Evolutionary conservation across 225 moss, liverwort and hornwort genomes (phyloP).

Genomic region (Asterella californica): DNA sequence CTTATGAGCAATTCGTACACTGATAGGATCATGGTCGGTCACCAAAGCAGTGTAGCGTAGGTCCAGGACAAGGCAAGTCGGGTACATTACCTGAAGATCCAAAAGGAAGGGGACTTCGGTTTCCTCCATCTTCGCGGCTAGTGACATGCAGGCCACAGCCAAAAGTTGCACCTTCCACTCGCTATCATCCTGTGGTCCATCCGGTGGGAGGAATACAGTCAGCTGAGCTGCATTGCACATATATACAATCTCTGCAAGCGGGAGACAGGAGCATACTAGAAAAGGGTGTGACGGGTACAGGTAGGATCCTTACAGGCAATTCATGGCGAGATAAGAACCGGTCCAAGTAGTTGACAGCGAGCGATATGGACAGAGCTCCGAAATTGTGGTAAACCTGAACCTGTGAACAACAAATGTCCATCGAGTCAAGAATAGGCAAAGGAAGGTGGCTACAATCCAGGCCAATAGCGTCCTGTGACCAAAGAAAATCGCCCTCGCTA

Average conservation of each 20-base stretch:
- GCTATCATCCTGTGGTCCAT: conserved; percentile 48
- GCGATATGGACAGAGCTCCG: conserved; percentile 63
- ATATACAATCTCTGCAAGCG: not conserved
- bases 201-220: not conserved
- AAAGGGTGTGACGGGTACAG: not conserved
- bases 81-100: conserved; percentile 84
- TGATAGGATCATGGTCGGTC: not conserved
- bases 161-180: conserved; percentile 79
- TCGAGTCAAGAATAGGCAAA: conserved; percentile 28
- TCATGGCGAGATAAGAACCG: conserved; percentile 67
- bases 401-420: conserved; percentile 30
- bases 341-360: conserved; percentile 97
- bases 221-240: not conserved
- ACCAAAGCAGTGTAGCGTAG: not conserved
- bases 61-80: not conserved
- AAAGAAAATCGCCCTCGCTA: conserved; percentile 7
- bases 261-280: not conserved
- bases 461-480: not conserved
- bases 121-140: conserved; percentile 95
- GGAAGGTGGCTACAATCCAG: not conserved
- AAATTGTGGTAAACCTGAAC: conserved; percentile 81
- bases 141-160: conserved; percentile 76
- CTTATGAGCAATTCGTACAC: not conserved
- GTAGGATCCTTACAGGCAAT: conserved; percentile 54
- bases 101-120: conserved; percentile 82